These are phyloP conservation scores for Tulasnella sp. DNA, from an alignment of 768 basidiomycete species.

Conservation along the genomic window DNA sequence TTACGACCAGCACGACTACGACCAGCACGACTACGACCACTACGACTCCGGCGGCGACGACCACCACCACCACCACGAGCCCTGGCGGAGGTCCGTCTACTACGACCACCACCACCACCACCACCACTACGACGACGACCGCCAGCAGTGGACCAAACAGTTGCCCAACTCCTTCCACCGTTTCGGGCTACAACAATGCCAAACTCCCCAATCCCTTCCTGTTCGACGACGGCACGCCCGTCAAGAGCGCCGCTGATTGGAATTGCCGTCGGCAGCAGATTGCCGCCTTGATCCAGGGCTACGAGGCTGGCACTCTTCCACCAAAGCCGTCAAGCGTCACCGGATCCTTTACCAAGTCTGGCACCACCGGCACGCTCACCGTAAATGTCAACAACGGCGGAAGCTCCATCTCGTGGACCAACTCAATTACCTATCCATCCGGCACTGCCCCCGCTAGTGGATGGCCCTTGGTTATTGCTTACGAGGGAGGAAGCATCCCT, in stretches of 20 bases:
- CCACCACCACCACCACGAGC: not conserved
- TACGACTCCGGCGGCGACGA: not conserved
- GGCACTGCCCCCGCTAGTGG: slow-evolving; percentile 31
- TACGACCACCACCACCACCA: not conserved
- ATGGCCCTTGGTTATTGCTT: slow-evolving; percentile 48
- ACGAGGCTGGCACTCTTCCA: slow-evolving; percentile 48
- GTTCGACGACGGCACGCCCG: slow-evolving; percentile 40
- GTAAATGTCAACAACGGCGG: slow-evolving; percentile 43
- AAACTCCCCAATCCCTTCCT: slow-evolving; percentile 50
- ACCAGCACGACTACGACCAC: not conserved
- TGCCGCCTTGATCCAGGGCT: slow-evolving; percentile 42
- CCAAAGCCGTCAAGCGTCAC: slow-evolving; percentile 41
- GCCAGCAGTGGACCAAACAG: not conserved
- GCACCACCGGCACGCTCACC: slow-evolving; percentile 34
- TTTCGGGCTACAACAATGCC: not conserved
- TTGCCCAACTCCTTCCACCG: not conserved
- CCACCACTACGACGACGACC: not conserved
- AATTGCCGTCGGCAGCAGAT: slow-evolving; percentile 46
- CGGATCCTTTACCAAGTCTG: slow-evolving; percentile 31
- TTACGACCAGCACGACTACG: not conserved
- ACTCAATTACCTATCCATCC: slow-evolving; percentile 39
- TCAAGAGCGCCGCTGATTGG: slow-evolving; percentile 44
- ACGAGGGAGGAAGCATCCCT: slow-evolving; percentile 39
- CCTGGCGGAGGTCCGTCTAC: not conserved
- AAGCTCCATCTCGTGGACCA: slow-evolving; percentile 44